phyloP scores from a whole-genome alignment of 2,329 filamentous ascomycete species.

The Elsinoe fawcettii region DNA sequence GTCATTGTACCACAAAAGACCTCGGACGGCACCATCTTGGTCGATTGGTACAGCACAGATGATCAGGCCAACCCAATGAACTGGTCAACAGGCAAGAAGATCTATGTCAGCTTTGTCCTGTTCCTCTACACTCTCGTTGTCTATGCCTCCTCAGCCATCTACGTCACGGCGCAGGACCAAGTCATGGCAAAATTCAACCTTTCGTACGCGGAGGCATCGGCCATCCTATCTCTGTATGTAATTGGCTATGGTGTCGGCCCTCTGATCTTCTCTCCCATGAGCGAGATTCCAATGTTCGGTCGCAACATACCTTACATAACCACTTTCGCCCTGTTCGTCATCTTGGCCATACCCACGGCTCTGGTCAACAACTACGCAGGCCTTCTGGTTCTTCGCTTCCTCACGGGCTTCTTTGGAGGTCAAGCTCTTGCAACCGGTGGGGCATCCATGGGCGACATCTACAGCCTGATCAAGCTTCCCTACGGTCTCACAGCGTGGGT shows the following conservation, averaged over 20 bases:
- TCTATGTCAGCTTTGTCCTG: constrained; percentile 35
- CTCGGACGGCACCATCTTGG: constrained; percentile 44
- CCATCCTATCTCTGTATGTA: constrained; percentile 57
- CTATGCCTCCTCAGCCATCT: constrained; percentile 41
- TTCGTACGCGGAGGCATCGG: constrained; percentile 43
- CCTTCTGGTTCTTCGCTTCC: constrained; percentile 54
- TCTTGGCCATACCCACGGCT: constrained; percentile 59
- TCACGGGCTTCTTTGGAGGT: constrained; percentile 59
- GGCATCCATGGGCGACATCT: constrained; percentile 47
- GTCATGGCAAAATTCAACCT: constrained; percentile 50
- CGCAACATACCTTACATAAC: constrained; percentile 60
- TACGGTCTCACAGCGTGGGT: constrained; percentile 40
- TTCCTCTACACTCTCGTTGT: constrained; percentile 33
- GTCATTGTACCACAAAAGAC: constrained; percentile 29
- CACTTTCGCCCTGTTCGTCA: constrained; percentile 60
- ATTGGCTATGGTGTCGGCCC: constrained; percentile 50
- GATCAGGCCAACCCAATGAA: constrained; percentile 51
- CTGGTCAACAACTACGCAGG: constrained; percentile 56
- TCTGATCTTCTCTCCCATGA: constrained; percentile 57
- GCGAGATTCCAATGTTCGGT: constrained; percentile 59
- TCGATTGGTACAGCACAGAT: constrained; percentile 47
- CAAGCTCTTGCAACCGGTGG: constrained; percentile 55
- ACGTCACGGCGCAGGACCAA: constrained; percentile 37
- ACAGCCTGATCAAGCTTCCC: constrained; percentile 36
- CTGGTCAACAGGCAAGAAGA: constrained; percentile 42